These are phyloP conservation scores for Goffeauzyma gilvescens DNA, from an alignment of 768 basidiomycete genomes.

Conservation along the genomic window DNA sequence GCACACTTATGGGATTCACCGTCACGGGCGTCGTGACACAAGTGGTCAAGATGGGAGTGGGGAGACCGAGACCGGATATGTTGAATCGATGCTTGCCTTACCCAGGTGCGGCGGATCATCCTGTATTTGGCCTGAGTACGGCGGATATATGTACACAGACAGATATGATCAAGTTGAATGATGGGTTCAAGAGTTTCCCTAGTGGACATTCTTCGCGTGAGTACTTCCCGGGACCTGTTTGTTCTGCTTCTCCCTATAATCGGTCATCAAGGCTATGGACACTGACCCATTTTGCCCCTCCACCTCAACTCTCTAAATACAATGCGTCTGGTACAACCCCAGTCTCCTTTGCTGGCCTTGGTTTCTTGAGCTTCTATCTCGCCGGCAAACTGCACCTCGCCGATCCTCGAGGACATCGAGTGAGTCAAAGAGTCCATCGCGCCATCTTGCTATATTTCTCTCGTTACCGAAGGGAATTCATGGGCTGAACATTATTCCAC, in stretches of 20 bases:
- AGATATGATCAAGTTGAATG: slow-evolving; percentile 41
- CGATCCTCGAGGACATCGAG: slow-evolving; percentile 50
- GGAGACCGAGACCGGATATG: slow-evolving; percentile 70
- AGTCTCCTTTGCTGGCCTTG: slow-evolving; percentile 87
- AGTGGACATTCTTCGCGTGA: slow-evolving; percentile 75
- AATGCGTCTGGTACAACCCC: neutral
- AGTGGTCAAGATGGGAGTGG: slow-evolving; percentile 55
- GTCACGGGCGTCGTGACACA: slow-evolving; percentile 69
- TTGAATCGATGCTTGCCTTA: slow-evolving; percentile 54
- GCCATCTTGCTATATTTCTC: neutral
- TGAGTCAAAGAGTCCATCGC: slow-evolving; percentile 28
- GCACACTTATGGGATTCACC: slow-evolving; percentile 54
- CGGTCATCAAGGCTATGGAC: neutral
- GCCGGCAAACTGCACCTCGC: slow-evolving; percentile 86
- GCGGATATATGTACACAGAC: slow-evolving; percentile 57
- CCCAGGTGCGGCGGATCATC: slow-evolving; percentile 45
- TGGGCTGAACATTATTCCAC: neutral
- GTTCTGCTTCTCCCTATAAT: neutral
- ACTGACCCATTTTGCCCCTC: neutral
- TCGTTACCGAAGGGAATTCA: neutral
- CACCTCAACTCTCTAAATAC: neutral
- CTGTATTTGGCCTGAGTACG: slow-evolving; percentile 50
- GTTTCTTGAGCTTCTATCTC: slow-evolving; percentile 69
- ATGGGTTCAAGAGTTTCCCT: slow-evolving; percentile 83
- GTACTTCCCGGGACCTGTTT: too few species aligned